These are phyloP conservation scores for Lojkania enalia DNA, from an alignment of 2,329 filamentous ascomycete species.

Conservation along the genomic window DNA sequence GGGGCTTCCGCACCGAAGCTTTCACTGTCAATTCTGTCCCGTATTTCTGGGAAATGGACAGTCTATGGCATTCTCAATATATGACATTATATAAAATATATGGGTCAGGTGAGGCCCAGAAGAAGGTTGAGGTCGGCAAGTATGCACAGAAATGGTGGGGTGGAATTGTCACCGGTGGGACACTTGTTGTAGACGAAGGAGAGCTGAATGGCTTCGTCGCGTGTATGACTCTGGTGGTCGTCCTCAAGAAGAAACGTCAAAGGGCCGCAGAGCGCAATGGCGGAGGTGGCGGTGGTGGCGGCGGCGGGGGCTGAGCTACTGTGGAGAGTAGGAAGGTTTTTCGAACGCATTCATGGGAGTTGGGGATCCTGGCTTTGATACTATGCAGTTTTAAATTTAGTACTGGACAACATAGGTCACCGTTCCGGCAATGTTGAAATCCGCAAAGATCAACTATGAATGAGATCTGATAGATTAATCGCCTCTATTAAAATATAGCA, in stretches of 20 bases:
- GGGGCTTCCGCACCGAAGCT: conserved; percentile 20
- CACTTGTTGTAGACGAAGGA: conserved; percentile 24
- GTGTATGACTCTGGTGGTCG: conserved; percentile 25
- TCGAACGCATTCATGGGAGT: no score
- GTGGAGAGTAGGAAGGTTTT: no score
- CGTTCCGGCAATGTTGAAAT: no score
- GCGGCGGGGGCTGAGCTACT: no score
- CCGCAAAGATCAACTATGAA: no score
- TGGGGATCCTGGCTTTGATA: no score
- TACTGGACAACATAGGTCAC: no score
- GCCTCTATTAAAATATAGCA: no score
- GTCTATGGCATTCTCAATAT: conserved; percentile 20
- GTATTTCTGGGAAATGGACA: conserved; percentile 28
- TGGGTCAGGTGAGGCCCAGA: conserved; percentile 17
- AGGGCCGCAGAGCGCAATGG: conserved; percentile 19
- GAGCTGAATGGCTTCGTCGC: conserved; percentile 26
- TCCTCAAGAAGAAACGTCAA: conserved; percentile 35
- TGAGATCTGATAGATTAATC: no score
- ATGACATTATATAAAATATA: conserved; percentile 28
- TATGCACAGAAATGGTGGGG: conserved; percentile 33
- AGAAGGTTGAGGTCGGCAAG: conserved; percentile 24
- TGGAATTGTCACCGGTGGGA: conserved; percentile 23
- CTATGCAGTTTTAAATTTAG: no score
- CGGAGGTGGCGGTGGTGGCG: not conserved
- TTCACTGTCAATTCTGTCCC: conserved; percentile 23